Conservation (phyloP, 441 rosid species). For the Eruca vesicaria region DNA sequence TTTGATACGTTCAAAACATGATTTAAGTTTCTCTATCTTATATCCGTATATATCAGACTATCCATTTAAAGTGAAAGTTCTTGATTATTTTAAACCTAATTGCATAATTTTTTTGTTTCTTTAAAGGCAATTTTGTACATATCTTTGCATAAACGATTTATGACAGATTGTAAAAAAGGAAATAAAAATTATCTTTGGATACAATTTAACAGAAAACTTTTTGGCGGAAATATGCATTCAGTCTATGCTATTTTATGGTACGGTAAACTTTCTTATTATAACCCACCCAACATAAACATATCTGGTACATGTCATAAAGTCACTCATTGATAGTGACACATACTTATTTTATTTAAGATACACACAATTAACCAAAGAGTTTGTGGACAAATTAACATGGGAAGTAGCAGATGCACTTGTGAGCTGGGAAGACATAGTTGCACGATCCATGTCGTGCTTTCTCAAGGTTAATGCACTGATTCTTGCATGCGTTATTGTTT, state of each 20-base stretch:
- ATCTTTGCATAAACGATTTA: too few relatives aligned
- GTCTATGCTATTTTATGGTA: neutral
- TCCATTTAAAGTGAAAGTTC: too few relatives aligned
- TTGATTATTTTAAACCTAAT: too few relatives aligned
- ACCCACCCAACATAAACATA: conserved; percentile 2
- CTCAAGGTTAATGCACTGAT: conserved; percentile 6
- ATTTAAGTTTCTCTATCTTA: too few relatives aligned
- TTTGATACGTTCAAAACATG: too few relatives aligned
- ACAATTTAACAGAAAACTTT: too few relatives aligned
- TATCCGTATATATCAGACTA: too few relatives aligned
- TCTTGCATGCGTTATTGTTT: neutral
- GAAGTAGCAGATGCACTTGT: conserved; percentile 6
- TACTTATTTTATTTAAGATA: conserved; percentile 9
- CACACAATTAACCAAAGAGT: neutral
- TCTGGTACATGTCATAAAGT: conserved; percentile 4
- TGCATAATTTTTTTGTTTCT: too few relatives aligned
- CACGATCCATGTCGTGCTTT: conserved; percentile 17
- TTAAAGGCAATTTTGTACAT: too few relatives aligned
- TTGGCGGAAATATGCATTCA: neutral
- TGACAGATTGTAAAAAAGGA: too few relatives aligned
- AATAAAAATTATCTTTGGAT: too few relatives aligned
- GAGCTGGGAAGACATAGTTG: conserved; percentile 18
- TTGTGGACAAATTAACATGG: conserved; percentile 1
- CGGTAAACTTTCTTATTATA: conserved; percentile 7
- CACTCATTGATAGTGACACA: neutral